Evolutionary conservation across 805 yeast species (phyloP), one percentile per base, ranked within the genome.

Genomic region (Myxozyma nipponensis): DNA sequence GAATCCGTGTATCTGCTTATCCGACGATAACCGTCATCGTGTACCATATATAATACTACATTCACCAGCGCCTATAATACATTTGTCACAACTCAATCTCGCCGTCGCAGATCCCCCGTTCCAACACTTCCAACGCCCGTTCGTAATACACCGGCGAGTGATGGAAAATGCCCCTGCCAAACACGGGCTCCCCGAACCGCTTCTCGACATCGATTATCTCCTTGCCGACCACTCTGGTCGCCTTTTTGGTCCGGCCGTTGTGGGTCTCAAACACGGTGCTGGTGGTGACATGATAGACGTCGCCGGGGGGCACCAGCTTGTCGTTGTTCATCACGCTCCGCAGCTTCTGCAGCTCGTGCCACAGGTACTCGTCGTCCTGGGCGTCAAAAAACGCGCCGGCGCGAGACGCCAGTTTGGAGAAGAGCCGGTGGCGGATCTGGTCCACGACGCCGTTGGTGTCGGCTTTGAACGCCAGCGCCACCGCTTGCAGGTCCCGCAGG

Each of bases 1-100:
- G 98, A 91, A 66, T 88, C 86, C 66, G 83, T 95, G 58, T 93
- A 90, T 72, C 75, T 93, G 63, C 77, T 93, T 67, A 83, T 91
- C 64, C 89, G 98, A 75, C 84, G 78, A 62, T 78, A 72, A 52
- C 10, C 46, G 10, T 3, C 17, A 26, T 15, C 24, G 21, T 19
- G 4, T 1, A 42, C 17, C 15, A 25, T 42, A 7, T 36, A 9
- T 42, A 15, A 2, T 13, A n/a, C 35, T 4, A 5, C 35, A 3
- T 30, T 26, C 24, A 30, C n/a, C n/a, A n/a, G n/a, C n/a, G n/a
- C n/a, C n/a, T n/a, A n/a, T n/a, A 17, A 19, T 17, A n/a, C 23
- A 39, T 17, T 4, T 19, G 19, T n/a, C 19, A 10, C 10, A 30
- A 30, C 5, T 39, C 57, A 28, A 26, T 35, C 21, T 42, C 37